Base-by-base conservation (phyloP, 495 filamentous ascomycete genomes). In the Bryoglossum gracile region DNA sequence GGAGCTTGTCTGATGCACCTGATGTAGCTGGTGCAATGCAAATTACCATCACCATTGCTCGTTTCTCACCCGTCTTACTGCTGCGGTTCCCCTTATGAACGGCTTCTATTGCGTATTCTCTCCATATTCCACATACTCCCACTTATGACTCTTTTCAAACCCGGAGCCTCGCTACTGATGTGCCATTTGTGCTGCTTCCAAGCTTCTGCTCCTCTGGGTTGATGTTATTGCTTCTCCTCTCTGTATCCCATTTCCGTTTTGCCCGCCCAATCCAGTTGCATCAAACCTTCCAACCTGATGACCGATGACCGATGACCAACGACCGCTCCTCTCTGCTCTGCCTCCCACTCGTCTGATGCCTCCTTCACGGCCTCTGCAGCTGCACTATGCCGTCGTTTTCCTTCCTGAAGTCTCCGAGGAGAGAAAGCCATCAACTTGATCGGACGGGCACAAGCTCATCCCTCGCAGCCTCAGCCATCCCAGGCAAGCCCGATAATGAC, bases 381-480 rank as follows among this genome's bases (percentile, higher is more conserved):
- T 45, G 28, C 34, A 43, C 50, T 24, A 62, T 62, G 60, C 56
- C 56, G 46, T 50, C 53, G 4, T 51, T 62, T 48, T 50, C 57
- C 5, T 59, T 57, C 28, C 38, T 62, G 11, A 55, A 54, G 32
- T 16, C n/a, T 19, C 37, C 48, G 26, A 41, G 24, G 33, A 40
- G 39, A 38, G 42, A 50, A 16, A 35, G 28, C 25, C 16, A 36
- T 10, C 45, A 47, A 24, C 44, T 17, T 13, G 51, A 48, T 40
- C 14, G 47, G 5, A 23, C 43, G 18, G 48, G 46, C 16, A 41
- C 41, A 10, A 44, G 35, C 32, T n/a, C 37, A 25, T 19, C 19
- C 22, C 18, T 16, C 4, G 11, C 16, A 46, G 19, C 19, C 25
- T n/a, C 13, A 5, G 11, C 16, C 46, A 13, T 37, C 14, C 9